These are phyloP conservation scores for Lasiosphaeriaceae sp. DNA, from an alignment of 495 filamentous ascomycete species.

Conservation along the genomic window DNA sequence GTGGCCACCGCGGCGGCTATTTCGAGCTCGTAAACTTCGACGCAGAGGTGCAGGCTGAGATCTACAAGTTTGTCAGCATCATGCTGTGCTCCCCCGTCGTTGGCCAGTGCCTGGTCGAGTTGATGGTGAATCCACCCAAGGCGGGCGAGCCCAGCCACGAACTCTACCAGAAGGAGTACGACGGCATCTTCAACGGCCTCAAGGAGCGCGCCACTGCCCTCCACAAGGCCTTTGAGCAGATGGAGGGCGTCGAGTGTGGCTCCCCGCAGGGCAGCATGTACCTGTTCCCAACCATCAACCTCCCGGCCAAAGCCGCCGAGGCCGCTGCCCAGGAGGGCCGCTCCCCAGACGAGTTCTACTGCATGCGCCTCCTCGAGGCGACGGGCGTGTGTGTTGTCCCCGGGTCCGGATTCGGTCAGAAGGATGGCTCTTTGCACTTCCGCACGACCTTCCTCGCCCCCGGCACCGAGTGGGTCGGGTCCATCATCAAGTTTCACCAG, in stretches of 20 bases:
- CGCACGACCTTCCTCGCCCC: slow-evolving; percentile 95
- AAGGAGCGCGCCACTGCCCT: slow-evolving; percentile 75
- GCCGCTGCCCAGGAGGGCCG: slow-evolving; percentile 71
- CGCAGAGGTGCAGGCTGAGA: slow-evolving; percentile 77
- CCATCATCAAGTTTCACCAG: slow-evolving; percentile 83
- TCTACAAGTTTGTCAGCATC: slow-evolving; percentile 98
- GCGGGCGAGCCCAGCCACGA: slow-evolving; percentile 75
- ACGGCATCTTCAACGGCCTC: slow-evolving; percentile 70
- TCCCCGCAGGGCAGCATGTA: slow-evolving; percentile 93
- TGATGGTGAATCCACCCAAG: slow-evolving; percentile 93
- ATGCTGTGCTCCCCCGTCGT: slow-evolving; percentile 91
- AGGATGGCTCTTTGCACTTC: slow-evolving; percentile 87
- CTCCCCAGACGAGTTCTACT: slow-evolving; percentile 89
- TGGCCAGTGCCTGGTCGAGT: slow-evolving; percentile 90
- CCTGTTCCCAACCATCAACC: slow-evolving; percentile 88
- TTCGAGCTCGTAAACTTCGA: slow-evolving; percentile 93
- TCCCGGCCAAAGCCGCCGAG: slow-evolving; percentile 69
- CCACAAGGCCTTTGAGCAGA: slow-evolving; percentile 82
- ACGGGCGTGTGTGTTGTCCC: slow-evolving; percentile 96
- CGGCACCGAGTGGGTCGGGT: slow-evolving; percentile 89
- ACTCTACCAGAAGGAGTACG: slow-evolving; percentile 80
- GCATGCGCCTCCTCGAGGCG: slow-evolving; percentile 80
- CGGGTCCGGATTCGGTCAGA: slow-evolving; percentile 90
- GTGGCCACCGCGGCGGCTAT: slow-evolving; percentile 94
- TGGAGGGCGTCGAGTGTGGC: slow-evolving; percentile 93